phyloP scores from a whole-genome alignment of 2,329 filamentous ascomycete genomes.

The Neodidymelliopsis sp. region DNA sequence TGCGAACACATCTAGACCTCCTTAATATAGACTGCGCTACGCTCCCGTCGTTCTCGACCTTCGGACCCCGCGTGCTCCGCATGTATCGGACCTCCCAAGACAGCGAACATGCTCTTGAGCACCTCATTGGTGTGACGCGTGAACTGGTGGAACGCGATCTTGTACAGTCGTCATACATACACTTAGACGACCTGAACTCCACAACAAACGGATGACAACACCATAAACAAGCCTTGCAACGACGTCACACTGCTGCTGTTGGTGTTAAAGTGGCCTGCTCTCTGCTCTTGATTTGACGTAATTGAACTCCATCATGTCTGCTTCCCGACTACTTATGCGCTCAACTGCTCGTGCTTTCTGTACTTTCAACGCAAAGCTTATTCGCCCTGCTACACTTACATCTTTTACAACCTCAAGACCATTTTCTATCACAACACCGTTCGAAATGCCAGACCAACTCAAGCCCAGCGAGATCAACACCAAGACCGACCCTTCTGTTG shows the following conservation, averaged over 20 bases:
- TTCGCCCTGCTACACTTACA: constrained; percentile 11
- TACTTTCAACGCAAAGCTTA: constrained; percentile 1
- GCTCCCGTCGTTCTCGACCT: background rate
- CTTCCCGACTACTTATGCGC: constrained; percentile 27
- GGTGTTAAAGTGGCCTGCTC: constrained; percentile 3
- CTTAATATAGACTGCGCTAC: background rate
- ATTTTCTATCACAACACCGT: constrained; percentile 26
- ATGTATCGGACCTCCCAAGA: constrained; percentile 3
- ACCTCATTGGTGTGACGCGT: constrained; percentile 26
- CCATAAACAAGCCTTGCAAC: constrained; percentile 16
- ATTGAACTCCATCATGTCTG: constrained; percentile 24
- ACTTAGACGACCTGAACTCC: constrained; percentile 17
- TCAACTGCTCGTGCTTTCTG: constrained; percentile 5
- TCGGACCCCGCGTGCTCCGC: constrained; percentile 10
- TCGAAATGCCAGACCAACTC: constrained; percentile 56
- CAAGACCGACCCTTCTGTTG: constrained; percentile 55
- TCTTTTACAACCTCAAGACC: constrained; percentile 10
- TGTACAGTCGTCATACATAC: constrained; percentile 36
- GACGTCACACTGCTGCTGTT: constrained; percentile 29
- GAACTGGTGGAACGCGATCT: constrained; percentile 22
- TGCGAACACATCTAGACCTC: background rate
- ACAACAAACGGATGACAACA: constrained; percentile 21
- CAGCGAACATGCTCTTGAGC: constrained; percentile 1
- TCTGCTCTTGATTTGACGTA: constrained; percentile 10
- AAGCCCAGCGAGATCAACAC: constrained; percentile 52